Conservation (phyloP, 345 rosid species). For the Capsella bursapastoris region DNA sequence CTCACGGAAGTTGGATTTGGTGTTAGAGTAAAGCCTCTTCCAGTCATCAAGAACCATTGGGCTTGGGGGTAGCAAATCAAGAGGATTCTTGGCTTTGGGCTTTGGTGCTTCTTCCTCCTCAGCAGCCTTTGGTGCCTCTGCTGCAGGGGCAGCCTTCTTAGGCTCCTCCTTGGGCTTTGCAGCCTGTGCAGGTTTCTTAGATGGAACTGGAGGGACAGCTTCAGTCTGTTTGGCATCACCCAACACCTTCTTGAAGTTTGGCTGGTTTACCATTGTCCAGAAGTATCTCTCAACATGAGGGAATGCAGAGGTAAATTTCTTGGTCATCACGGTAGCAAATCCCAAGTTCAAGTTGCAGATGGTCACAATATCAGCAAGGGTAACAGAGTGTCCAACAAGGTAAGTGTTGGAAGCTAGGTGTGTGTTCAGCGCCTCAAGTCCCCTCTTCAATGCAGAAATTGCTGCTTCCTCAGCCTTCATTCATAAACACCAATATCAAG, state of each 20-base stretch:
- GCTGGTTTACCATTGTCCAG: conserved; percentile 93
- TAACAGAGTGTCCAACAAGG: conserved; percentile 86
- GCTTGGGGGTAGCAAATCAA: conserved; percentile 89
- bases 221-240: conserved; percentile 82
- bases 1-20: conserved; percentile 94
- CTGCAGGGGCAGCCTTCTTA: conserved; percentile 41
- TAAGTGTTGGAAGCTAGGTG: conserved; percentile 72
- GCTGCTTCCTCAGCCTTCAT: conserved; percentile 45
- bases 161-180: conserved; percentile 44
- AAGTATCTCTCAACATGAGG: conserved; percentile 92
- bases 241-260: conserved; percentile 70
- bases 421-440: conserved; percentile 57
- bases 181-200: conserved; percentile 44
- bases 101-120: conserved; percentile 51
- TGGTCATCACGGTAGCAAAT: conserved; percentile 56
- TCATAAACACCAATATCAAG: conserved; percentile 4
- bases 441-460: conserved; percentile 45
- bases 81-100: conserved; percentile 80
- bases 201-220: conserved; percentile 50
- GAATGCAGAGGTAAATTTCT: conserved; percentile 77
- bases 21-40: conserved; percentile 98
- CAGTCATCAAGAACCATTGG: conserved; percentile 93
- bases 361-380: conserved; percentile 81
- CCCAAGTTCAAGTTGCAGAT: conserved; percentile 68
- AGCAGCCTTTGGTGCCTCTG: conserved; percentile 42